Evolutionary conservation across 2,329 filamentous ascomycete genomes (phyloP), one percentile per base, ranked within the genome.

Genomic region (Colletotrichum euphorbiae): DNA sequence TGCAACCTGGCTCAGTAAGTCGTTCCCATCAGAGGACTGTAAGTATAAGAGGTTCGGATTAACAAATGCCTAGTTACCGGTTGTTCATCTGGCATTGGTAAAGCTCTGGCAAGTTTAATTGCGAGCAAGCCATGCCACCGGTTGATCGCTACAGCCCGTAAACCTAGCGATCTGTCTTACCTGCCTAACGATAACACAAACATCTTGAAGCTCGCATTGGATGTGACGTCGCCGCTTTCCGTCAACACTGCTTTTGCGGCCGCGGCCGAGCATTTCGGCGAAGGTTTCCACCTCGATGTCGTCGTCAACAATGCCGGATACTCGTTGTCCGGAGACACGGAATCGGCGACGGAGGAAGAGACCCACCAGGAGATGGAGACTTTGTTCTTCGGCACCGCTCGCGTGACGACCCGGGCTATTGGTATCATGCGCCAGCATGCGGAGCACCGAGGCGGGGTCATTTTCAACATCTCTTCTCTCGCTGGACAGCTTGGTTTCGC

Each of bases 71-170:
- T 12, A 84, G 82, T 84, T 19, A 84, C 83, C 40, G 83, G 84
- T 15, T 85, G 82, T 71, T 85, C 84, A 0, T 80, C 78, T 0
- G 84, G 84, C 12, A 83, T 86, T 7, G 83, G 84, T 46, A 75
- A 75, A 36, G 76, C 75, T 1, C 73, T 85, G 19, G 80, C 80
- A 12, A 72, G 71, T 19, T 73, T 78, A 19, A 72, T 84, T 45
- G 76, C 80, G 11, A 75, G 70, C 62, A 77, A 81, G 43, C 59
- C 51, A 3, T 74, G 79, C 1, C 77, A 83, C 31, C 79, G 80
- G 51, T 72, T 86, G 2, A 77, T 85, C 28, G 83, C 83, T 2
- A 85, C 83, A 2, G 84, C 84, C 31, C 81, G 84, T n/a, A 80
- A 83, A 28, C 72, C 75, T 0, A 67, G 76, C 1, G 69, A 74